These are phyloP conservation scores for Termitomyces sp. DNA, from an alignment of 768 basidiomycete species.

Conservation along the genomic window DNA sequence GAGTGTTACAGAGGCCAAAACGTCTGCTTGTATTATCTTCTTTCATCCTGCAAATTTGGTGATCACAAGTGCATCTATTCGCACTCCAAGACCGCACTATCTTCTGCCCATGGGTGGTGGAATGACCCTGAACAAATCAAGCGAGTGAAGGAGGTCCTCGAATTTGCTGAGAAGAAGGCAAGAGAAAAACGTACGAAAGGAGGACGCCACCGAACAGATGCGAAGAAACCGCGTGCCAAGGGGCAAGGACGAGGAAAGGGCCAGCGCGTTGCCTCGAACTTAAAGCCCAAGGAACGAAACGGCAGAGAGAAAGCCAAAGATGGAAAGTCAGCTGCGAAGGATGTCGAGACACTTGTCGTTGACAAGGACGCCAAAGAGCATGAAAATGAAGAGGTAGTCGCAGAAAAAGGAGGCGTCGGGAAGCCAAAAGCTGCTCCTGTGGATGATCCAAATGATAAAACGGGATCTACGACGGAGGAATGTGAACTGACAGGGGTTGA, in stretches of 20 bases:
- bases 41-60: slow-evolving; percentile 35
- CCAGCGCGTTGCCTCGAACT: neutral
- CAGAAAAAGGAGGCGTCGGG: neutral
- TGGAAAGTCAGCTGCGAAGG: neutral
- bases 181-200: slow-evolving; percentile 15
- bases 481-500: neutral
- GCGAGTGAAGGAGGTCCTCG: slow-evolving; percentile 16
- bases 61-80: slow-evolving; percentile 31
- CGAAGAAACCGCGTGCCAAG: slow-evolving; percentile 9
- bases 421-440: too few relatives aligned
- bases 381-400: neutral
- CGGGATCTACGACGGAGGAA: neutral
- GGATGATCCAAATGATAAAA: neutral
- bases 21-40: slow-evolving; percentile 38
- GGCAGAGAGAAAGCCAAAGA: slow-evolving; percentile 1
- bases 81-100: slow-evolving; percentile 32
- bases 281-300: slow-evolving; percentile 1
- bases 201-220: slow-evolving; percentile 4
- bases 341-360: neutral
- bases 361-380: neutral
- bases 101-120: slow-evolving; percentile 31
- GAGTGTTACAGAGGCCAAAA: slow-evolving; percentile 40
- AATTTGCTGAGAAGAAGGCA: slow-evolving; percentile 16
- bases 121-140: slow-evolving; percentile 13
- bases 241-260: slow-evolving; percentile 12